A percentile compares a stretch with the other conserved stretches of the same genome.
These are phyloP conservation scores for Jatropha multifida DNA, from an alignment of 441 rosid genomes.

Conservation along the genomic window DNA sequence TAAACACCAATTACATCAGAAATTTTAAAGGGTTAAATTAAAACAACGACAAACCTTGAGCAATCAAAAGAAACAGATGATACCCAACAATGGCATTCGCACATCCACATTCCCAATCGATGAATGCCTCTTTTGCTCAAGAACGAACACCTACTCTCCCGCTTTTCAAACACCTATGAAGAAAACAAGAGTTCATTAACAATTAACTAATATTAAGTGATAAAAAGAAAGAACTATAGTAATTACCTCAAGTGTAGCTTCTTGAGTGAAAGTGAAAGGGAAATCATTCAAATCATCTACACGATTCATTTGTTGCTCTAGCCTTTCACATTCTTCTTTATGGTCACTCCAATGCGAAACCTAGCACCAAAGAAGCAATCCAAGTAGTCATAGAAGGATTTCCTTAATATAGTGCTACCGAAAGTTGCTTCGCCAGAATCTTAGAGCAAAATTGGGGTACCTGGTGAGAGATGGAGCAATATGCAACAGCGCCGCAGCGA, in stretches of 20 bases:
- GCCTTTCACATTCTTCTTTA: constrained; percentile 76
- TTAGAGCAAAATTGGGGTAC: constrained; percentile 22
- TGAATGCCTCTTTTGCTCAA: constrained; percentile 63
- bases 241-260: constrained; percentile 60
- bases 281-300: constrained; percentile 59
- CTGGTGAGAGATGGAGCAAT: constrained; percentile 89
- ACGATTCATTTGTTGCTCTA: constrained; percentile 75
- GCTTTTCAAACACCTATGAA: constrained; percentile 44
- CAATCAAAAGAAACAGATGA: constrained; percentile 23
- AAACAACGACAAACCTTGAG: constrained; percentile 36
- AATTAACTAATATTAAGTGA: neutral
- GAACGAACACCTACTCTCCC: constrained; percentile 67
- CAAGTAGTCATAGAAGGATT: neutral
- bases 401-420: neutral
- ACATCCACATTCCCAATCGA: constrained; percentile 69
- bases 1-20: neutral
- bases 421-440: neutral
- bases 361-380: constrained; percentile 29
- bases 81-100: constrained; percentile 58
- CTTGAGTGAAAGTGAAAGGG: constrained; percentile 71
- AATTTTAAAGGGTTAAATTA: no score
- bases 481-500: constrained; percentile 76
- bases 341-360: constrained; percentile 71
- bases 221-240: neutral
- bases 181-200: neutral